Evolutionary conservation across 495 filamentous ascomycete species (phyloP).

Genomic region (Aspergillus cavernicola): DNA sequence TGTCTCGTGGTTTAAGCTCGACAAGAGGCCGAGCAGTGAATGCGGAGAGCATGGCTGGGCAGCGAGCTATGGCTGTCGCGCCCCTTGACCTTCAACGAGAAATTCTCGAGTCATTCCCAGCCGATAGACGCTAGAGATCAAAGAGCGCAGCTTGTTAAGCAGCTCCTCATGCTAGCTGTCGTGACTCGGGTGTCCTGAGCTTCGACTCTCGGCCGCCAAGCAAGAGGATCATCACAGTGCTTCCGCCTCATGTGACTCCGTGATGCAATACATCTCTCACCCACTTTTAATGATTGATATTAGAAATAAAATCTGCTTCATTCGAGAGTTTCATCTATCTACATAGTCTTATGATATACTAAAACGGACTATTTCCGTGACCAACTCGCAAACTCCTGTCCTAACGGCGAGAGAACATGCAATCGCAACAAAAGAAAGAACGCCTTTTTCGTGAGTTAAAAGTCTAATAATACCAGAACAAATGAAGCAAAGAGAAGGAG

Average conservation of each 20-base stretch:
- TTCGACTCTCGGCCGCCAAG: conserved; percentile 9
- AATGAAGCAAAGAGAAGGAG: neutral
- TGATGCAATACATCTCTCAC: neutral
- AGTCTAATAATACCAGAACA: conserved; percentile 1
- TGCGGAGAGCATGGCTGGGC: conserved; percentile 81
- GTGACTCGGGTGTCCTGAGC: neutral
- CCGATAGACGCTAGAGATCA: conserved; percentile 1
- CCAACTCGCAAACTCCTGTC: neutral
- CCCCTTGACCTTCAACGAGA: conserved; percentile 15
- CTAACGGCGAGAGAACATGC: neutral
- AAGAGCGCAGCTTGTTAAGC: conserved; percentile 2
- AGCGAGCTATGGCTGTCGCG: conserved; percentile 18
- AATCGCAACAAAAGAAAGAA: neutral
- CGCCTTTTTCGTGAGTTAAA: neutral
- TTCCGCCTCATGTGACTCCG: conserved; percentile 19
- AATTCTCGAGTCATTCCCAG: conserved; percentile 18
- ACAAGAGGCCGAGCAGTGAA: conserved; percentile 94
- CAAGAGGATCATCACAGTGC: conserved; percentile 2
- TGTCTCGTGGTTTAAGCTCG: conserved; percentile 92
- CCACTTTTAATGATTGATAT: neutral
- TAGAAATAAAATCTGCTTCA: neutral
- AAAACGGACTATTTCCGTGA: conserved; percentile 6
- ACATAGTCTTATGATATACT: neutral
- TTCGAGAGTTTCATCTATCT: conserved; percentile 3
- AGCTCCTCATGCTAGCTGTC: conserved; percentile 8